phyloP scores from a whole-genome alignment of 2,329 filamentous ascomycete species.

The Ustilaginoidea virens region DNA sequence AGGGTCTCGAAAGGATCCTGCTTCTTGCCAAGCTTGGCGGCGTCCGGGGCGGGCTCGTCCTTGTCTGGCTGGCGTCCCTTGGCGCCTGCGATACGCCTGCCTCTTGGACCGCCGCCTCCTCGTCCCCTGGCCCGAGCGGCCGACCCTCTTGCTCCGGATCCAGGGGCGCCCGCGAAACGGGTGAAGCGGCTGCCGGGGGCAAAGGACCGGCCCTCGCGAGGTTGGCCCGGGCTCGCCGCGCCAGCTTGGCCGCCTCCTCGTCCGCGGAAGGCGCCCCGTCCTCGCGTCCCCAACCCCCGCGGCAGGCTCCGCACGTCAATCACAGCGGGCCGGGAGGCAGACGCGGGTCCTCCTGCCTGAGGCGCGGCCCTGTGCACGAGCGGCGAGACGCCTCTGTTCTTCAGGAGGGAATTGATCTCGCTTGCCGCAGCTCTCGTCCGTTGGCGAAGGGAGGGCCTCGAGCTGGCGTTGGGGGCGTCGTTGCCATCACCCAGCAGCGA shows the following conservation, averaged over 20 bases:
- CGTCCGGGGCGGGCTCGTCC: constrained; percentile 10
- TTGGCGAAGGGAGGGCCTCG: constrained; percentile 12
- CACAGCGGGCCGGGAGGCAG: constrained; percentile 15
- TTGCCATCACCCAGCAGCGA: constrained; percentile 16
- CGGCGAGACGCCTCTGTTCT: constrained; percentile 6
- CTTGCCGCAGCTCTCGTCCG: constrained; percentile 18
- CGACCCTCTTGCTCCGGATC: constrained; percentile 2
- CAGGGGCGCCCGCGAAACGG: constrained; percentile 3
- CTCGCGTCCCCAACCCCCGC: constrained; percentile 11
- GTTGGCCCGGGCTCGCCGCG: not conserved
- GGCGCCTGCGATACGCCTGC: constrained; percentile 6
- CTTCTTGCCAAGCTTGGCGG: constrained; percentile 8
- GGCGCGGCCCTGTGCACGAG: constrained; percentile 1
- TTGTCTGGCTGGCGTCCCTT: constrained; percentile 10
- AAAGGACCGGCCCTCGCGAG: constrained; percentile 2
- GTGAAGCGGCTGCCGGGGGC: constrained; percentile 8
- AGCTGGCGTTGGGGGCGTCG: constrained; percentile 7
- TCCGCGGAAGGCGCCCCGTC: constrained; percentile 12
- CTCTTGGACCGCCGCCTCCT: too few relatives aligned
- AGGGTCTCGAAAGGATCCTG: constrained; percentile 11
- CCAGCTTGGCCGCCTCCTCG: constrained; percentile 6
- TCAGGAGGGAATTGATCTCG: constrained; percentile 18
- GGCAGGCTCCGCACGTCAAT: constrained; percentile 25
- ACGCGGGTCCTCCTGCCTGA: not conserved
- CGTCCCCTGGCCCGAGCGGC: too few relatives aligned